These are phyloP conservation scores for Lagenaria siceraria DNA, from an alignment of 306 rosid genomes.

Conservation along the genomic window DNA sequence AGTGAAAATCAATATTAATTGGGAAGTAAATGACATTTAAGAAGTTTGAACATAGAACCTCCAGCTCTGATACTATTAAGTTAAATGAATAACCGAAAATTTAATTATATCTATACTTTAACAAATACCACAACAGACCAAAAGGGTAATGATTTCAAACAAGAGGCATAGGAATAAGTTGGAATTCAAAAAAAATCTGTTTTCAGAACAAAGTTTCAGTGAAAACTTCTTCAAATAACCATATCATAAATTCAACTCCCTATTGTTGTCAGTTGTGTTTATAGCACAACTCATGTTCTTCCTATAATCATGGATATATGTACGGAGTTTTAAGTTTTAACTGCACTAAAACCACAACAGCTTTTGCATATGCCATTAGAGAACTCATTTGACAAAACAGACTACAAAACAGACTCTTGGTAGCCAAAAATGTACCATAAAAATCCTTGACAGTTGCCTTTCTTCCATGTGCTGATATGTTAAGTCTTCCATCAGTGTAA, in stretches of 20 bases:
- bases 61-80: too few relatives aligned
- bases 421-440: conserved; percentile 59
- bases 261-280: neutral
- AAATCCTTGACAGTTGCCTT: conserved; percentile 79
- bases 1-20: too few relatives aligned
- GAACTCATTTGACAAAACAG: conserved; percentile 14
- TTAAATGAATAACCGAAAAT: too few relatives aligned
- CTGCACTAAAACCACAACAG: neutral
- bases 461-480: conserved; percentile 57
- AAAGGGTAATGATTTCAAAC: neutral
- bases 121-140: neutral
- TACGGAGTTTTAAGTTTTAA: neutral
- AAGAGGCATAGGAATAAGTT: neutral
- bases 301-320: neutral
- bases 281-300: neutral
- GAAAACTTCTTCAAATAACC: neutral
- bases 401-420: conserved; percentile 16
- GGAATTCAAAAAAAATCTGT: neutral
- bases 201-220: neutral
- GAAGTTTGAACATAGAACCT: too few relatives aligned
- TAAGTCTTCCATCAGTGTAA: conserved; percentile 71
- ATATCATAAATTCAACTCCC: neutral
- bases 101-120: too few relatives aligned
- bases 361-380: neutral
- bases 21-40: too few relatives aligned